Evolutionary conservation across 75 land plant species (phyloP).

Genomic region (Adiantum capillusveneris): DNA sequence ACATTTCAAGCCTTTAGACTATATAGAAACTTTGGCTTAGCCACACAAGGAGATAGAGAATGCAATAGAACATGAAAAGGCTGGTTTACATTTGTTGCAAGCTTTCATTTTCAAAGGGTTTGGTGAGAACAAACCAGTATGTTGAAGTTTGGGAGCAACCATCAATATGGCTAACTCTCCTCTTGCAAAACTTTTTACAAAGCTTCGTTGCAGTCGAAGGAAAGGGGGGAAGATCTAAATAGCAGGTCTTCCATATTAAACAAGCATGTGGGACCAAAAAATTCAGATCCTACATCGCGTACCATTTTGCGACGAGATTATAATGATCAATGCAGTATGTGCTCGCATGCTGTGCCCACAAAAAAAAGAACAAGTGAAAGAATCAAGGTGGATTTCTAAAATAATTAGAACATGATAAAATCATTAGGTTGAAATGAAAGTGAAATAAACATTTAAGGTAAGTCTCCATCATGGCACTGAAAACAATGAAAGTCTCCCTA

Average conservation of each 20-base stretch:
- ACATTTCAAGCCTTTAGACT: constrained; percentile 78
- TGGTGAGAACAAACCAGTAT: constrained; percentile 71
- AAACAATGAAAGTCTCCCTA: too few relatives aligned
- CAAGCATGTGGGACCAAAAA: too few relatives aligned
- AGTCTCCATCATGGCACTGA: too few relatives aligned
- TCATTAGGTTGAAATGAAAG: too few relatives aligned
- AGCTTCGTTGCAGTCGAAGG: constrained; percentile 90
- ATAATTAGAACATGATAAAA: too few relatives aligned
- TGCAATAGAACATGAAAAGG: constrained; percentile 44
- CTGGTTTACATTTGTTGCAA: constrained; percentile 67
- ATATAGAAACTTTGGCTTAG: constrained; percentile 83
- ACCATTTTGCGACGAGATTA: too few relatives aligned
- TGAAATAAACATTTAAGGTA: too few relatives aligned
- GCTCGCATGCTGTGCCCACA: too few relatives aligned
- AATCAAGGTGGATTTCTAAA: too few relatives aligned
- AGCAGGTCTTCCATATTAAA: not conserved
- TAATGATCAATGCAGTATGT: too few relatives aligned
- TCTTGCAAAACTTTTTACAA: constrained; percentile 81
- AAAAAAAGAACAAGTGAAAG: too few relatives aligned
- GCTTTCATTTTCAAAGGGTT: constrained; percentile 90
- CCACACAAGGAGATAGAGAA: constrained; percentile 85
- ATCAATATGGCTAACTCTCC: constrained; percentile 51
- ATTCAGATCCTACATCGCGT: too few relatives aligned
- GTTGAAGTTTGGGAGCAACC: constrained; percentile 81
- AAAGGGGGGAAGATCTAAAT: constrained; percentile 62